Base-by-base conservation (phyloP, 495 filamentous ascomycete genomes). In the Chaetomium tenue region DNA sequence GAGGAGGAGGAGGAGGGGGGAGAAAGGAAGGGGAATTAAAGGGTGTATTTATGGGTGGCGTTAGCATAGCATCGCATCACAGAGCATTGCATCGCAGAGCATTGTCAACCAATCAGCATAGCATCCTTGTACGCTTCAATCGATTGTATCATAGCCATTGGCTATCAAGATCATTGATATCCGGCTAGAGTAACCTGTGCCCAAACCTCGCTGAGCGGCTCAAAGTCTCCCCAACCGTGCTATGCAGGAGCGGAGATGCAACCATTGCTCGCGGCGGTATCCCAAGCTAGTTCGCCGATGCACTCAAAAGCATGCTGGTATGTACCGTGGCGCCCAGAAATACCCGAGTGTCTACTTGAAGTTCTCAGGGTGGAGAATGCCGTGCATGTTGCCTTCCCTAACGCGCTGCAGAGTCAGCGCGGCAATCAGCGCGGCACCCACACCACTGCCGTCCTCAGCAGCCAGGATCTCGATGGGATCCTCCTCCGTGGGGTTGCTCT, bases 341-440 rank as follows among this genome's bases (percentile, higher is more conserved):
- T 15, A 13, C 25, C 12, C 13, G 26, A 30, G 30, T 50, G 55
- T 13, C 60, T 53, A 71, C 22, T 75, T 73, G 69, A 80, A 85
- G 63, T 84, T 84, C 71, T 89, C 87, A 50, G 85, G 85, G 76
- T 94, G 84, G 66, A 86, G 79, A 68, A 96, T 91, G 69, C 91
- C 92, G 39, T 87, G 88, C 71, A 87, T 65, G 71, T 92, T 91
- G 23, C 92, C 92, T 48, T 85, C 83, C 79, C 88, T 85, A 66
- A 92, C 86, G 28, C 92, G 81, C 84, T 96, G 91, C 74, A 97
- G 75, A 18, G 93, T 98, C 76, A 98, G 78, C 28, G 93, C 93
- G 18, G 93, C 93, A 81, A 98, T 97, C 53, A 97, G 78, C 0
- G 93, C 93, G 60, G 93, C 93, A 60, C 93, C 93, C n/a, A 98